Percentiles rank a stretch among this genome's conserved stretches.
Evolutionary conservation across 805 yeast species (phyloP).

Genomic region (Candida sithepensis): DNA sequence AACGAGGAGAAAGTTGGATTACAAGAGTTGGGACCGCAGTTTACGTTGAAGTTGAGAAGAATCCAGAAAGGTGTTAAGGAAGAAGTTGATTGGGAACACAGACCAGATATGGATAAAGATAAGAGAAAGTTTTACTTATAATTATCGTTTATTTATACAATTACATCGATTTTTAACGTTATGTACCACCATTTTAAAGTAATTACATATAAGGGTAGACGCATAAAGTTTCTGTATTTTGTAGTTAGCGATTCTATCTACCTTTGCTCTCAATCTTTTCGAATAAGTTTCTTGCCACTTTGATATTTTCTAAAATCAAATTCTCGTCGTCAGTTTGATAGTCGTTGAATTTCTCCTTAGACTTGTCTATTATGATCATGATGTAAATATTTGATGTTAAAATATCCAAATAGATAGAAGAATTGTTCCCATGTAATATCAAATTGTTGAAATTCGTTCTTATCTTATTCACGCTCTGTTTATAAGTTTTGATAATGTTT

Average conservation of each 20-base stretch:
- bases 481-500: constrained; percentile 88
- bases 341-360: constrained; percentile 13
- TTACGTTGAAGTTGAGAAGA: constrained; percentile 83
- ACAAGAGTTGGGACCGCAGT: constrained; percentile 96
- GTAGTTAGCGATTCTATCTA: constrained; percentile 6
- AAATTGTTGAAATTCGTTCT: constrained; percentile 80
- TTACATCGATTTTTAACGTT: no score
- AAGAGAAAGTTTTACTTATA: constrained; percentile 86
- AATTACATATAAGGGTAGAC: no score
- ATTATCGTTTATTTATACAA: constrained; percentile 2
- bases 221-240: no score
- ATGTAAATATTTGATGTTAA: constrained; percentile 35
- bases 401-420: constrained; percentile 34
- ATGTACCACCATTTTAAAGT: no score
- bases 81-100: constrained; percentile 95
- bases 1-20: constrained; percentile 91
- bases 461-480: constrained; percentile 85
- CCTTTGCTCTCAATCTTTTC: constrained; percentile 28
- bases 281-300: constrained; percentile 32
- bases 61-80: constrained; percentile 89
- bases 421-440: constrained; percentile 53
- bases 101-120: constrained; percentile 94
- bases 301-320: constrained; percentile 32
- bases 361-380: constrained; percentile 34
- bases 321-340: constrained; percentile 31